These are phyloP conservation scores for Diaporthe longicolla DNA, from an alignment of 2,329 filamentous ascomycete species.

Conservation along the genomic window DNA sequence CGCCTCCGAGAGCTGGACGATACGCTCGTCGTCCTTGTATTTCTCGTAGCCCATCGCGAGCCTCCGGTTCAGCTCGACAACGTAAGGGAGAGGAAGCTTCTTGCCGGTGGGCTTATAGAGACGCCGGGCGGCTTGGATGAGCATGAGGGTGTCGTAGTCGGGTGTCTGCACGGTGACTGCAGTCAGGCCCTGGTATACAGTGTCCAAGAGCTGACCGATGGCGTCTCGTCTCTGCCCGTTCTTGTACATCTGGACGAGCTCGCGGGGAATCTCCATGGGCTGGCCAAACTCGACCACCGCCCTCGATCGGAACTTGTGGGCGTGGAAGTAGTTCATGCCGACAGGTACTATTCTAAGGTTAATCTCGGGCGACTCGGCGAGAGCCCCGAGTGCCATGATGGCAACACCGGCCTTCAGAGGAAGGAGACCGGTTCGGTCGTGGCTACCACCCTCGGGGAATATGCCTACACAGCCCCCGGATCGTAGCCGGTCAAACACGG, in stretches of 20 bases:
- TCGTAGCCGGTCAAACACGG: slow-evolving; percentile 87
- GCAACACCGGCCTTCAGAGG: slow-evolving; percentile 97
- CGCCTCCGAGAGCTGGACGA: slow-evolving; percentile 79
- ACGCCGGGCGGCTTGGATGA: slow-evolving; percentile 93
- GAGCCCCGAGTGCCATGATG: slow-evolving; percentile 94
- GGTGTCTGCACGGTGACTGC: slow-evolving; percentile 93
- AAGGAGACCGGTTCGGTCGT: slow-evolving; percentile 91
- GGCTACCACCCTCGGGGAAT: slow-evolving; percentile 96
- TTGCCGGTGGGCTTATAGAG: slow-evolving; percentile 96
- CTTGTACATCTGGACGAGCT: slow-evolving; percentile 89
- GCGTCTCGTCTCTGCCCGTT: slow-evolving; percentile 87
- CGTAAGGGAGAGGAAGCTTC: slow-evolving; percentile 90
- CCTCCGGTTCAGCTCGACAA: slow-evolving; percentile 93
- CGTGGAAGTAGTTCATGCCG: slow-evolving; percentile 99
- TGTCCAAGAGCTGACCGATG: slow-evolving; percentile 87
- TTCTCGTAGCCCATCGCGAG: slow-evolving; percentile 92
- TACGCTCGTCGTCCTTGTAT: slow-evolving; percentile 91
- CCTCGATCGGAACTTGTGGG: slow-evolving; percentile 96
- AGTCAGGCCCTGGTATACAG: slow-evolving; percentile 86
- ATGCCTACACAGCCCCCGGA: slow-evolving; percentile 93
- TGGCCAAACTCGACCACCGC: slow-evolving; percentile 96
- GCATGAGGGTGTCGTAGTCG: slow-evolving; percentile 96
- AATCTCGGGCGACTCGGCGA: slow-evolving; percentile 88
- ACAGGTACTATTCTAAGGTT: slow-evolving; percentile 95
- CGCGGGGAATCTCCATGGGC: slow-evolving; percentile 85